These are phyloP conservation scores for Kingdonia uniflora DNA, from an alignment of 164 flowering plant species.

Conservation along the genomic window DNA sequence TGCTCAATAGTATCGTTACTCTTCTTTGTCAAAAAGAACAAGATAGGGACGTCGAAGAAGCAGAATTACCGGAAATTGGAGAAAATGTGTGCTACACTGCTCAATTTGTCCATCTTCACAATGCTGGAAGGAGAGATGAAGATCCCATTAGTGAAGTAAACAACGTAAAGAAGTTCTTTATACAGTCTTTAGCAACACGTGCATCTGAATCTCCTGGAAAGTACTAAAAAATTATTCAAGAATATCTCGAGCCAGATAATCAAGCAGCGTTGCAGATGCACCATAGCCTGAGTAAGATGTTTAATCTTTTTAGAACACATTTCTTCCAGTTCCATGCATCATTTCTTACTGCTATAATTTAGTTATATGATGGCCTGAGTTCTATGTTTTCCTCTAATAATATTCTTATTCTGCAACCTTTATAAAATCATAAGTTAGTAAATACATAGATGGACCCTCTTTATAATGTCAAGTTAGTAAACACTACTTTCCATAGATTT, in stretches of 20 bases:
- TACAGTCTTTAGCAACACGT: conserved; percentile 50
- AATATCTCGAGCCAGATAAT: conserved; percentile 52
- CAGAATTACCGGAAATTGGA: conserved; percentile 76
- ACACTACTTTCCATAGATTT: no score
- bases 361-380: no score
- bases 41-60: conserved; percentile 73
- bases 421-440: no score
- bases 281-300: conserved; percentile 45
- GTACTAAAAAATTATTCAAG: conserved; percentile 46
- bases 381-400: no score
- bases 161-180: conserved; percentile 70
- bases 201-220: conserved; percentile 60
- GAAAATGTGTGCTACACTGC: conserved; percentile 67
- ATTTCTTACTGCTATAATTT: no score
- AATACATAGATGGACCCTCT: no score
- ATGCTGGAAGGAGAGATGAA: conserved; percentile 87
- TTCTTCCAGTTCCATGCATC: no score
- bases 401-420: no score
- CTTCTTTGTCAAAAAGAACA: conserved; percentile 75
- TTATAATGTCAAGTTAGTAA: no score
- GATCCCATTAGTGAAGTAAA: conserved; percentile 73
- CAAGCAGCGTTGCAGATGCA: conserved; percentile 51
- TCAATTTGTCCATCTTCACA: conserved; percentile 62
- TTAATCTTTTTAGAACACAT: no score
- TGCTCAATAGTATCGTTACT: conserved; percentile 83